A percentile compares a stretch with the other conserved stretches of the same genome.
phyloP scores from a whole-genome alignment of 495 filamentous ascomycete genomes.

The Astrothelium macrocarpum region DNA sequence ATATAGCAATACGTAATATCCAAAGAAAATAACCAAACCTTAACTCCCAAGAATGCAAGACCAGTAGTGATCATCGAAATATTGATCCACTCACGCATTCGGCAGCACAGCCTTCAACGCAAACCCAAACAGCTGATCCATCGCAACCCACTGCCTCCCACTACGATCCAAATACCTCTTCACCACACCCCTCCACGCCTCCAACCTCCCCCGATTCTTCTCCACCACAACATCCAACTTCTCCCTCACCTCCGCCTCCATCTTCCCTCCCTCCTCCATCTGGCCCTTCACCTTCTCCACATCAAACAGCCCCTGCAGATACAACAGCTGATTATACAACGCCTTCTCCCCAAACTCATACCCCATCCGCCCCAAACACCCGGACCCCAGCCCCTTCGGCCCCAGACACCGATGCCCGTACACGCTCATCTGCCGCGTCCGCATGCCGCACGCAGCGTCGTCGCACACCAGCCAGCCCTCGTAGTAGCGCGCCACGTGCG shows the following conservation, averaged over 20 bases:
- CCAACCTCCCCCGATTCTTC: constrained; percentile 70
- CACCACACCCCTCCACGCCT: constrained; percentile 63
- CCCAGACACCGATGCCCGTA: constrained; percentile 86
- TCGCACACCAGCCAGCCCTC: constrained; percentile 86
- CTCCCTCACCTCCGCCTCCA: constrained; percentile 35
- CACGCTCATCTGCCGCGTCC: constrained; percentile 84
- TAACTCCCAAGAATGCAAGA: background rate
- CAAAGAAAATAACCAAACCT: background rate
- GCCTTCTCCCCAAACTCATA: constrained; percentile 83
- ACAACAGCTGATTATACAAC: constrained; percentile 89
- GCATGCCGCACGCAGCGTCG: constrained; percentile 73
- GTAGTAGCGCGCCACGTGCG: constrained; percentile 74
- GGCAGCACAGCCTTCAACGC: constrained; percentile 29
- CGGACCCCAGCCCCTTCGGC: constrained; percentile 66
- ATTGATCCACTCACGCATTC: background rate
- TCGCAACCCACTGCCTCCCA: constrained; percentile 90
- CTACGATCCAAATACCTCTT: constrained; percentile 85
- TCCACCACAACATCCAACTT: constrained; percentile 60
- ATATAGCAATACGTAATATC: background rate
- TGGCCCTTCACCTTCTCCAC: constrained; percentile 66
- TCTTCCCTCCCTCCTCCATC: constrained; percentile 37
- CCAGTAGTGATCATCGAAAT: background rate
- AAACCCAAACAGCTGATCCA: constrained; percentile 82
- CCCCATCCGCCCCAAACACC: constrained; percentile 78
- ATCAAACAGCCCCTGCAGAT: constrained; percentile 78